Conservation (phyloP, 805 yeast species). For the Saccharomycopsis lassenensis region DNA sequence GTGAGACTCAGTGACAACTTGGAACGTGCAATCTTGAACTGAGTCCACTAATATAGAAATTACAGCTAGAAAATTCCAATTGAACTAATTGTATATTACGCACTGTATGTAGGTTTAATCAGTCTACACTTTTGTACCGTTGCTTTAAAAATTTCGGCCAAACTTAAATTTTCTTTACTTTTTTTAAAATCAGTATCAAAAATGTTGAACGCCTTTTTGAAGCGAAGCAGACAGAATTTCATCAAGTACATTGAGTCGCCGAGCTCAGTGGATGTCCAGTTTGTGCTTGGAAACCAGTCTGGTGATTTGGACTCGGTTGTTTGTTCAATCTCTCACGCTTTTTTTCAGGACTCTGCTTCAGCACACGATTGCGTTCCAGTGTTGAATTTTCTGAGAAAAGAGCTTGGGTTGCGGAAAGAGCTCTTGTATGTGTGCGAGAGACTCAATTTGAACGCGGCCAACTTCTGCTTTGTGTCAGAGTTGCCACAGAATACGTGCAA, state of each 20-base stretch:
- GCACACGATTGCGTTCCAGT: conserved; percentile 66
- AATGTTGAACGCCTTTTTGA: too few relatives aligned
- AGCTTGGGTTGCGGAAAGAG: conserved; percentile 62
- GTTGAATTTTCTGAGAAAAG: conserved; percentile 58
- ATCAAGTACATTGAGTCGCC: too few relatives aligned
- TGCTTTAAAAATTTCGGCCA: not conserved
- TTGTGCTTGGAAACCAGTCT: conserved; percentile 18
- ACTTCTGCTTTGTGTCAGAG: conserved; percentile 62
- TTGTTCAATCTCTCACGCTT: conserved; percentile 64
- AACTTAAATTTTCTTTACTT: too few relatives aligned
- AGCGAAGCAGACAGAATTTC: too few relatives aligned
- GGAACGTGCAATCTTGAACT: conserved; percentile 1
- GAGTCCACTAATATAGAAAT: not conserved
- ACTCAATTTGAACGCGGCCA: conserved; percentile 35
- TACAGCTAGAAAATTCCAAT: not conserved
- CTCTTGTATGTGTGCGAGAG: conserved; percentile 41
- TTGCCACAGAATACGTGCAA: too few relatives aligned
- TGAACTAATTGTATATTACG: not conserved
- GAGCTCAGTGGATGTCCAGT: too few relatives aligned
- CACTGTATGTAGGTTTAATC: not conserved
- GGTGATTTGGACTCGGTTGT: conserved; percentile 77
- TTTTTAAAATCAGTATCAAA: too few relatives aligned
- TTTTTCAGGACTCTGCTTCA: conserved; percentile 27
- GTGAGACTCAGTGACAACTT: conserved; percentile 21
- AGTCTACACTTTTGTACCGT: not conserved